phyloP scores from a whole-genome alignment of 495 filamentous ascomycete species.

The Podospora conica region DNA sequence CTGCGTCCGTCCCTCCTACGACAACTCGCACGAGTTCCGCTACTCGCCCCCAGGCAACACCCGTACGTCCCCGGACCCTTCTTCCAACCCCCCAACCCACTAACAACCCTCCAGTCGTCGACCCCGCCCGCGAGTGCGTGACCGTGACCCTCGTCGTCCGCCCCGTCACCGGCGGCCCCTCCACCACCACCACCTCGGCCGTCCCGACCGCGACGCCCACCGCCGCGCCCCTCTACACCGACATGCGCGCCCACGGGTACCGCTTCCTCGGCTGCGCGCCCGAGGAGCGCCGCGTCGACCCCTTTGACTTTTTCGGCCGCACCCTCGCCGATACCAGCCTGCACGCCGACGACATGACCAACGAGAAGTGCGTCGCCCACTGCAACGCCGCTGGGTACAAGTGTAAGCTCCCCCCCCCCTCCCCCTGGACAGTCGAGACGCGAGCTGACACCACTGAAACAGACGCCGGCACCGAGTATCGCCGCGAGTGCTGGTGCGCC shows the following conservation, averaged over 20 bases:
- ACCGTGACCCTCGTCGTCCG: conserved; percentile 32
- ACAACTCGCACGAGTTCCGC: conserved; percentile 31
- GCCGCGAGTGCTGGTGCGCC: conserved; percentile 62
- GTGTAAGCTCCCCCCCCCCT: conserved; percentile 10
- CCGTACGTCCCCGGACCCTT: conserved; percentile 26
- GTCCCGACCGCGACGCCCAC: conserved; percentile 5
- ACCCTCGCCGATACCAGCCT: conserved; percentile 26
- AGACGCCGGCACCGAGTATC: conserved; percentile 57
- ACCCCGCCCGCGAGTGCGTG: conserved; percentile 31
- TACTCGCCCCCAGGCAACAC: conserved; percentile 34
- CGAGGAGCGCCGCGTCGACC: conserved; percentile 20
- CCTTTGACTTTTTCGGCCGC: conserved; percentile 24
- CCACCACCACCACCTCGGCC: conserved; percentile 6
- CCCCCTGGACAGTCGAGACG: too few species aligned
- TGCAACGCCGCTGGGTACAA: conserved; percentile 40
- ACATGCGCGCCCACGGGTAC: conserved; percentile 22
- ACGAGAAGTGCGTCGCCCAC: conserved; percentile 50
- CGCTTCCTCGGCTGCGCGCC: conserved; percentile 28
- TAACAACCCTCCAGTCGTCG: conserved; percentile 23
- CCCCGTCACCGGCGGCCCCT: neutral
- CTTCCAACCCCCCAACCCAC: neutral
- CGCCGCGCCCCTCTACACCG: conserved; percentile 12
- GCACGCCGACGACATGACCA: conserved; percentile 46
- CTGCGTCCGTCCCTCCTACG: conserved; percentile 37
- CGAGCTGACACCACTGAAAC: too few species aligned